Base-by-base conservation (phyloP, 345 rosid genomes). In the Cardiospermum halicacabum region DNA sequence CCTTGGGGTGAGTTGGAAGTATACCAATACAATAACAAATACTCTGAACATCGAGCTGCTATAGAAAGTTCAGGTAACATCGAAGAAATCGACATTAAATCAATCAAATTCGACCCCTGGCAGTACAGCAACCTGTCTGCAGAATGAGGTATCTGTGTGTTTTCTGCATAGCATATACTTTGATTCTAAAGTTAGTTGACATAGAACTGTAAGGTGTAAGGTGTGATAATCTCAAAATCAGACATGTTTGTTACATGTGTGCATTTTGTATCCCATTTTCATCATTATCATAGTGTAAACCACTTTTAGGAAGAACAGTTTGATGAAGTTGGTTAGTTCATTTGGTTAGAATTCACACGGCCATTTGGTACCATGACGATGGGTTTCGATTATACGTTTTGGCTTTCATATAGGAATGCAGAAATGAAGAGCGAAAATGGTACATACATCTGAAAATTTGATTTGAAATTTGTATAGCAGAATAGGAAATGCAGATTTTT, bases 1-100 rank as follows among this genome's bases (percentile, higher is more conserved):
- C 92, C 89, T 25, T 86, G 90, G 89, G 91, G 86, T 62, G 93
- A 84, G 63, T 42, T 89, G 69, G 92, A 83, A 70, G 54, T 89
- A 40, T 89, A 83, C 78, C 79, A 43, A 50, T 86, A 68, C 89
- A 86, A 89, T 13, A 83, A 90, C 34, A 89, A 82, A 63, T 86
- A 83, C 65, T 64, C 57, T 0, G 85, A 84, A 56, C 89, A 86
- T 60, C 77, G 75, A 26, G 84, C 75, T 47, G 58, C 81, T 1
- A 51, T 69, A 30, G 84, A 76, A 58, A 77, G 70, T 77, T 82
- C 87, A 3, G 78, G 70, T n/a, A 67, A 57, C 62, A 6, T 15
- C 9, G 42, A 45, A 1, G 81, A 71, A 56, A 59, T 47, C 18
- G 83, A 85, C 61, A 59, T 67, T 55, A 56, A 70, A 32, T 78